phyloP scores from a whole-genome alignment of 208 protist species.

The Trichomonas vaginalis region DNA sequence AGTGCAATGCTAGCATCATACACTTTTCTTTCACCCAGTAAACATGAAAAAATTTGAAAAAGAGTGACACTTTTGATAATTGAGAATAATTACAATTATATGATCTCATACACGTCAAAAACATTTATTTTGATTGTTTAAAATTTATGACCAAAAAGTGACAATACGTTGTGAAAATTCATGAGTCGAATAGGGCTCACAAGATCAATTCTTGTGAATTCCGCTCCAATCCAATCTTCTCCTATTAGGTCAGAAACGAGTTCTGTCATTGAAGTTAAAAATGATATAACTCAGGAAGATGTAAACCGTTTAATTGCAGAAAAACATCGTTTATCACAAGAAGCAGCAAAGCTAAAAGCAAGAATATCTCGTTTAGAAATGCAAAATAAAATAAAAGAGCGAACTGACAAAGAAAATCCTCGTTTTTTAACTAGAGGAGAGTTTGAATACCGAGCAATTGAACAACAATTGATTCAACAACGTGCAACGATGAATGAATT shows the following conservation, averaged over 20 bases:
- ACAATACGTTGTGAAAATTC: too few relatives aligned
- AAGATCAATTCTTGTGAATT: too few relatives aligned
- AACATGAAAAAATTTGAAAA: too few relatives aligned
- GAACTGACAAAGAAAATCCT: background rate
- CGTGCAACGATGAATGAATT: background rate
- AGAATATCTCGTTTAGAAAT: background rate
- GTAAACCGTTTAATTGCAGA: background rate
- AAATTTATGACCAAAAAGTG: too few relatives aligned
- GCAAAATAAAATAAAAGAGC: background rate
- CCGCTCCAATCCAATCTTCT: too few relatives aligned
- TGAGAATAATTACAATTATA: too few relatives aligned
- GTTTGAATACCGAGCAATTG: background rate
- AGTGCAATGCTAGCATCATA: too few relatives aligned
- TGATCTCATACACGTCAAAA: too few relatives aligned
- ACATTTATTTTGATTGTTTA: too few relatives aligned
- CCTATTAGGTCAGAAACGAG: background rate
- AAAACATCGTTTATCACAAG: background rate
- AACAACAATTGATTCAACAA: background rate
- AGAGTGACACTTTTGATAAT: too few relatives aligned
- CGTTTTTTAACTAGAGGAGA: background rate
- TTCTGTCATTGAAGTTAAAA: background rate
- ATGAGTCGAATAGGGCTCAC: too few relatives aligned
- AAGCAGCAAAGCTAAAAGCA: background rate
- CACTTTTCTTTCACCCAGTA: too few relatives aligned
- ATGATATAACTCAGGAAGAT: background rate